Conservation (phyloP, 2,329 filamentous ascomycete genomes). For the Exophiala alcalophila region DNA sequence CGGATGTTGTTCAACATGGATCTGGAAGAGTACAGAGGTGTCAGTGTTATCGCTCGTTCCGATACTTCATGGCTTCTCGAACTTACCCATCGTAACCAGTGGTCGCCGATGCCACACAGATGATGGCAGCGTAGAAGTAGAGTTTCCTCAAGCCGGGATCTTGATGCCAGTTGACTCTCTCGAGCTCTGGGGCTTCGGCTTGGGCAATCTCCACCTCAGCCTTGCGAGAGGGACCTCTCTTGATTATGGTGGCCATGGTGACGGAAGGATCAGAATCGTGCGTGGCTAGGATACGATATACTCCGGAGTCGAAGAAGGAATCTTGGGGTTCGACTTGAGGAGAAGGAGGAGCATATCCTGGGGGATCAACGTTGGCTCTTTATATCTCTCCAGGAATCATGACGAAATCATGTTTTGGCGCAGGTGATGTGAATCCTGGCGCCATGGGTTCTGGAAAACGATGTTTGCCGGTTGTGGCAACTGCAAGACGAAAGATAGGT, state of each 20-base stretch:
- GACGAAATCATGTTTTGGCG: no score
- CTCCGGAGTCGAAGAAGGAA: no score
- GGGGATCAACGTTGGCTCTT: no score
- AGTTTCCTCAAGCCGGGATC: slow-evolving; percentile 58
- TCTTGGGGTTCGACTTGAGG: no score
- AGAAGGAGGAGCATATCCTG: no score
- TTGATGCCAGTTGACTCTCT: slow-evolving; percentile 55
- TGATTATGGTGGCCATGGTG: slow-evolving; percentile 19
- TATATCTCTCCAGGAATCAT: no score
- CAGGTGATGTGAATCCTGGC: no score
- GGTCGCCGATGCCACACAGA: slow-evolving; percentile 57
- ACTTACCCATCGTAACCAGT: slow-evolving; percentile 57
- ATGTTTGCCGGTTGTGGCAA: no score
- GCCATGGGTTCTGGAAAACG: no score
- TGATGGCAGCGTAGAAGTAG: slow-evolving; percentile 52
- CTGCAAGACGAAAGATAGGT: no score
- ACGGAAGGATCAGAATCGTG: neutral
- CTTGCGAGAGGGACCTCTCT: slow-evolving; percentile 10
- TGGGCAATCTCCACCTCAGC: slow-evolving; percentile 42
- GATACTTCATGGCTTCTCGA: no score
- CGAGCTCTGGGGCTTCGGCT: slow-evolving; percentile 50
- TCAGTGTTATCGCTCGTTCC: slow-evolving; percentile 62
- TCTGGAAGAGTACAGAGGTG: slow-evolving; percentile 32
- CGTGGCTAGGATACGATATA: no score
- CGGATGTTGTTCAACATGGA: slow-evolving; percentile 46